A percentile compares a stretch with the other conserved stretches of the same genome.
Conservation (phyloP, 202 grass and related monocot genomes). For the Bolboschoenoplectus hybrid region DNA sequence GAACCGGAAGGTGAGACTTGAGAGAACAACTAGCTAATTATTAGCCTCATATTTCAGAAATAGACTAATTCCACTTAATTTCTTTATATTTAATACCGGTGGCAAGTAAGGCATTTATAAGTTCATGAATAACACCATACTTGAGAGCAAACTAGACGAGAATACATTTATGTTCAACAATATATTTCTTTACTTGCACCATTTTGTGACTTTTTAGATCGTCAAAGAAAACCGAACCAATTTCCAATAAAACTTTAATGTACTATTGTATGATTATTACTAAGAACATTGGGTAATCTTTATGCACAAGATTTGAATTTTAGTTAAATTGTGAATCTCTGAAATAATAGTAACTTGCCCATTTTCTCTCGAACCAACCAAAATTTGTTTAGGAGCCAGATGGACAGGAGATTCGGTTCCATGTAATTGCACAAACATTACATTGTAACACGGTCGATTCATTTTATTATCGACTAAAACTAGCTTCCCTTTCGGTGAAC, state of each 20-base stretch:
- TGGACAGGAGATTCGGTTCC: too few species aligned
- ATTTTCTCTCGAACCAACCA: too few species aligned
- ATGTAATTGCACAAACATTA: neutral
- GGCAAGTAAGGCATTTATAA: too few species aligned
- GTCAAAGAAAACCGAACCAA: neutral
- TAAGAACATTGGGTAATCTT: too few species aligned
- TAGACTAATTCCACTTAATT: too few species aligned
- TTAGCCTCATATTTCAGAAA: neutral
- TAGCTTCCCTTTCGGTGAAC: slow-evolving; percentile 9
- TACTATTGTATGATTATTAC: neutral
- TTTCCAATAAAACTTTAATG: neutral
- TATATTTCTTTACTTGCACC: neutral
- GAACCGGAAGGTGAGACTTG: neutral
- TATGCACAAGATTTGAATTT: too few species aligned
- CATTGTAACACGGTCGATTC: neutral
- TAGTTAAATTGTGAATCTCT: too few species aligned
- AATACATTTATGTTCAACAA: neutral
- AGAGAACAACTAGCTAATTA: neutral
- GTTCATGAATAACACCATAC: too few species aligned
- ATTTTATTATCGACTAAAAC: slow-evolving; percentile 15
- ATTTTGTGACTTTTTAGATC: neutral
- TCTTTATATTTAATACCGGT: too few species aligned
- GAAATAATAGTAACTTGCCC: neutral
- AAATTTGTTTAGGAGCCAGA: too few species aligned
- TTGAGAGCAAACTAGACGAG: neutral